A percentile compares a stretch with the other conserved stretches of the same genome.
Conservation (phyloP, 768 basidiomycete species). For the Suillus sp. region DNA sequence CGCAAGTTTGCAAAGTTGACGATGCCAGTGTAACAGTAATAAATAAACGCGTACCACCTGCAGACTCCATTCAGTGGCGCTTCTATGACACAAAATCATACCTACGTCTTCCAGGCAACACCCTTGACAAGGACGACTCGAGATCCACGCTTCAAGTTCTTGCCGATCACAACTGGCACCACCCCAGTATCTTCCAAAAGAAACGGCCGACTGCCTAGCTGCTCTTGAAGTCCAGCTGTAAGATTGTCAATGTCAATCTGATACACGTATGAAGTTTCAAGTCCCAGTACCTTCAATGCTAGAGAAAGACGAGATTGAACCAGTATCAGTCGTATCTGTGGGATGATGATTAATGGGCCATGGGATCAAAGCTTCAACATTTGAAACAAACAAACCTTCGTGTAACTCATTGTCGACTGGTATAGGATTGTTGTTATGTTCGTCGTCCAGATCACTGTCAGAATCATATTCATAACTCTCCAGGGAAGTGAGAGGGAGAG, state of each 20-base stretch:
- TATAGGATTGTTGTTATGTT: background rate
- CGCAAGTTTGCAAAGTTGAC: constrained; percentile 10
- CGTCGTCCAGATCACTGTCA: background rate
- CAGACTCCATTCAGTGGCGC: background rate
- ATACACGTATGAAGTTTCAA: too few relatives aligned
- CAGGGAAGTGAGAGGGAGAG: background rate
- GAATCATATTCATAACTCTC: background rate
- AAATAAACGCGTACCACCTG: constrained; percentile 15
- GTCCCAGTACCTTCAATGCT: constrained; percentile 7
- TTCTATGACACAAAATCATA: background rate
- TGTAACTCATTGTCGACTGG: background rate
- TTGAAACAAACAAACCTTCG: background rate
- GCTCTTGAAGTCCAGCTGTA: background rate
- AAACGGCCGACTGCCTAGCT: background rate
- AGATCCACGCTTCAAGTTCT: background rate
- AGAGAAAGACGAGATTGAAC: constrained; percentile 1
- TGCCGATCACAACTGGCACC: background rate
- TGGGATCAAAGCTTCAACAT: background rate
- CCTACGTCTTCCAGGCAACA: constrained; percentile 15
- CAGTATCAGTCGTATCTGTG: background rate
- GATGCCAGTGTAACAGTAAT: constrained; percentile 15
- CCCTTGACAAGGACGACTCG: constrained; percentile 13
- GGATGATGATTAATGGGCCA: background rate
- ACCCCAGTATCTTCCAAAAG: background rate
- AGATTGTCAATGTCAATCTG: background rate